Evolutionary conservation across 2,329 filamentous ascomycete genomes (phyloP), one percentile per base, ranked within the genome.

Genomic region (Triangularia verruculosa): DNA sequence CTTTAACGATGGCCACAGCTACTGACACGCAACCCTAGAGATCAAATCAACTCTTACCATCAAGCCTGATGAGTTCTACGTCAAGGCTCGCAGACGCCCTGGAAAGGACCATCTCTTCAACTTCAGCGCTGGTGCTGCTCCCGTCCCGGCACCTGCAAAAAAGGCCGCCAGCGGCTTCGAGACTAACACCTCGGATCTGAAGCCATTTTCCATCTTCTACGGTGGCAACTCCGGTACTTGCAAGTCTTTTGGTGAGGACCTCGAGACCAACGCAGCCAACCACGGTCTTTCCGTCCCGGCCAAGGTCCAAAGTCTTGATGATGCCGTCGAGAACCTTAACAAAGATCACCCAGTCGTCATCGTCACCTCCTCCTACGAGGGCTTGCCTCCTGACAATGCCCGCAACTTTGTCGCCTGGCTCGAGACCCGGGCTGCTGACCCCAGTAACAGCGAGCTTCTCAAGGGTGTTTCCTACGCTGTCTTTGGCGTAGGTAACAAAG

Each of bases 181-280:
- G 8, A 20, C 7, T 30, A 13, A n/a, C 65, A 61, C 22, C 13
- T 25, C 53, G 3, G 61, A 72, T 15, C 68, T 73, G 24, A 81
- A 81, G 67, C 78, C 80, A 1, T 78, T 87, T 67, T 76, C 78
- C 7, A 78, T 87, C 30, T 78, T 83, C 43, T 87, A 84, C 65
- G 85, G 84, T 5, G 82, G 81, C 11, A 86, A 86, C 65, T 82
- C 80, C 0, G 85, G 85, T 1, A 87, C 85, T 1, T 87, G 83
- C 71, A 81, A 86, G 70, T 77, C 80, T 0, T 79, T 86, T 54
- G 82, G 82, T 1, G 78, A 83, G 56, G 78, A 78, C 24, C 70
- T 87, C 9, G 79, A 79, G 1, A 75, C 78, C 20, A 77, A 81
- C 67, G 83, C 83, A 0, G 67, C 73, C 7, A 73, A 72, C 7